Evolutionary conservation across 805 yeast species (phyloP).

Genomic region (Dipodascus albidus): DNA sequence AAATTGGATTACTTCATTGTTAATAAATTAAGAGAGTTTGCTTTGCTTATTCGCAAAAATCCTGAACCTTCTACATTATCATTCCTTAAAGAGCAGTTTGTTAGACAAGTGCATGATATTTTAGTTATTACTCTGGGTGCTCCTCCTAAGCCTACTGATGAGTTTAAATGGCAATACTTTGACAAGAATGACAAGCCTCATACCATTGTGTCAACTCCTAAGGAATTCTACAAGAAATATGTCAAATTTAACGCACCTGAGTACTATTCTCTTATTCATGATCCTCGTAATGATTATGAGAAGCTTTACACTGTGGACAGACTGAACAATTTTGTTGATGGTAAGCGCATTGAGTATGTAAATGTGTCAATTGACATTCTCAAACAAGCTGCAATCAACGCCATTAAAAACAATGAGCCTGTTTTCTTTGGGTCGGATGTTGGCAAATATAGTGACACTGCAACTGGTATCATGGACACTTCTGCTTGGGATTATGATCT

Average conservation of each 20-base stretch:
- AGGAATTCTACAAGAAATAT: slow-evolving; percentile 46
- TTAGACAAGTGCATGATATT: slow-evolving; percentile 52
- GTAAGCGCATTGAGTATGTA: slow-evolving; percentile 59
- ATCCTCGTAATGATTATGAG: slow-evolving; percentile 66
- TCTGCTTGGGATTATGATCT: slow-evolving; percentile 56
- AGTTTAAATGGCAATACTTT: slow-evolving; percentile 61
- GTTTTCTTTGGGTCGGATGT: slow-evolving; percentile 86
- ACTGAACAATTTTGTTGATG: slow-evolving; percentile 61
- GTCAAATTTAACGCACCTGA: slow-evolving; percentile 41
- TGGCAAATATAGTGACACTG: slow-evolving; percentile 59
- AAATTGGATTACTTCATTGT: slow-evolving; percentile 51
- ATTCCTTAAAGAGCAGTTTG: slow-evolving; percentile 34
- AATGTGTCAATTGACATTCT: slow-evolving; percentile 51
- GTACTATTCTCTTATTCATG: slow-evolving; percentile 61
- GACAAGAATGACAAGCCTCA: slow-evolving; percentile 57
- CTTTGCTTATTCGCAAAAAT: slow-evolving; percentile 49
- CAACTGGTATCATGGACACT: slow-evolving; percentile 61
- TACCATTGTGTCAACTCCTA: slow-evolving; percentile 46
- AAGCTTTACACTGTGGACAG: slow-evolving; percentile 59
- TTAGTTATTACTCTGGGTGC: slow-evolving; percentile 61
- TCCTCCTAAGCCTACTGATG: slow-evolving; percentile 64
- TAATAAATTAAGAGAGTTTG: slow-evolving; percentile 68
- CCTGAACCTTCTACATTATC: slow-evolving; percentile 20
- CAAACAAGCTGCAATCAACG: slow-evolving; percentile 50
- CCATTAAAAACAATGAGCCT: slow-evolving; percentile 63